These are phyloP conservation scores for Flaveria trinervia DNA, from an alignment of 129 eudicot species.

Conservation along the genomic window DNA sequence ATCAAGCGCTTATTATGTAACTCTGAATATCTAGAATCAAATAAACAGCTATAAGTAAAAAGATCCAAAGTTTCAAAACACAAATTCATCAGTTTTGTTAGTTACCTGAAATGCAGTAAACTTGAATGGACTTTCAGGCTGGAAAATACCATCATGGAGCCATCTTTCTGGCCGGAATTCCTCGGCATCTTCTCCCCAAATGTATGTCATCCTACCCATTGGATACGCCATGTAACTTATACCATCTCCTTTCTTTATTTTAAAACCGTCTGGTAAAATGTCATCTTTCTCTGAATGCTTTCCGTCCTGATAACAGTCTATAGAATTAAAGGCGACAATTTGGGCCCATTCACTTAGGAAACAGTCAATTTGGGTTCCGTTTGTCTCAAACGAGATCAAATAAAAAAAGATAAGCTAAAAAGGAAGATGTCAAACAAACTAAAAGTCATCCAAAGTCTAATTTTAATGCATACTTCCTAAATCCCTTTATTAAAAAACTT, in stretches of 20 bases:
- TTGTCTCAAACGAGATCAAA: background rate
- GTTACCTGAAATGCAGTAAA: constrained; percentile 66
- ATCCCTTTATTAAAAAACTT: no score
- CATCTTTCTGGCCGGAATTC: constrained; percentile 67
- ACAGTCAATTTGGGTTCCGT: background rate
- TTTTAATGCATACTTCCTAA: background rate
- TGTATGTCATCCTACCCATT: constrained; percentile 62
- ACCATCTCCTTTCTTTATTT: constrained; percentile 50
- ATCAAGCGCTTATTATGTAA: background rate
- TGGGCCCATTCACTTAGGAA: background rate
- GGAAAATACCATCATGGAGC: constrained; percentile 53
- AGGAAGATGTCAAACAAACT: background rate
- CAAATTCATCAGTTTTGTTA: background rate
- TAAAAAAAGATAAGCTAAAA: background rate
- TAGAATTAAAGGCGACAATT: background rate
- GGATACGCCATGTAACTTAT: constrained; percentile 48
- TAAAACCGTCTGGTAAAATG: constrained; percentile 49
- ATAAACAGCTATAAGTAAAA: background rate
- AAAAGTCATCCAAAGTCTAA: background rate
- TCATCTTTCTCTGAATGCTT: constrained; percentile 47
- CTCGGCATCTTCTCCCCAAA: constrained; percentile 72
- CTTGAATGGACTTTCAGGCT: constrained; percentile 51
- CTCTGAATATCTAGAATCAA: background rate
- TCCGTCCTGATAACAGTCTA: constrained; percentile 32
- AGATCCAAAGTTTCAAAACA: background rate